A percentile compares a stretch with the other conserved stretches of the same genome.
Conservation (phyloP, 192 early-diverging fungal genomes). For the Coemansia furcata region DNA sequence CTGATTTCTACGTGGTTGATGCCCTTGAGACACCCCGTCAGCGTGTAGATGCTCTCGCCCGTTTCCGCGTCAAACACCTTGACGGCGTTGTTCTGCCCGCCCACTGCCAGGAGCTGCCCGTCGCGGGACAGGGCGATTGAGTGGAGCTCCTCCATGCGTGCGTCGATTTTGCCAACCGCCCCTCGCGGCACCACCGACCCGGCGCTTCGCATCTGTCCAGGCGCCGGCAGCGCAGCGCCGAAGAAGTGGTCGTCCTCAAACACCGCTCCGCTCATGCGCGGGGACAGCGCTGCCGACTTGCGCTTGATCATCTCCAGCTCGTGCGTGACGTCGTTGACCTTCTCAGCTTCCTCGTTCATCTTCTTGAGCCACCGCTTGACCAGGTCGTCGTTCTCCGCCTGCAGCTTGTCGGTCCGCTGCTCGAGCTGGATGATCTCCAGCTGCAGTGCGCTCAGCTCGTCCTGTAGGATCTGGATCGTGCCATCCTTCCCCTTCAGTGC, state of each 20-base stretch:
- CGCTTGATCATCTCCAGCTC: conserved; percentile 76
- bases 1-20: conserved; percentile 73
- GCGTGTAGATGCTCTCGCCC: conserved; percentile 57
- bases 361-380: conserved; percentile 90
- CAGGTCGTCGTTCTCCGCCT: conserved; percentile 81
- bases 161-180: conserved; percentile 46
- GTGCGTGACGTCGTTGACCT: conserved; percentile 90
- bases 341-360: conserved; percentile 84
- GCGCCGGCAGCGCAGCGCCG: conserved; percentile 18
- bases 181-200: conserved; percentile 33
- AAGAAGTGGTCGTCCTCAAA: conserved; percentile 45
- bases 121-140: conserved; percentile 69
- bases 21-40: conserved; percentile 81
- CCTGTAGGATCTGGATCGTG: conserved; percentile 91
- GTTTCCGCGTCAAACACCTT: conserved; percentile 76
- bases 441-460: conserved; percentile 87
- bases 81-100: conserved; percentile 78
- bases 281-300: conserved; percentile 40
- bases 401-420: conserved; percentile 63
- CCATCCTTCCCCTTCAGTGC: conserved; percentile 83
- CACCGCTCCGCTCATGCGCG: conserved; percentile 18
- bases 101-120: conserved; percentile 73
- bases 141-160: conserved; percentile 69
- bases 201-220: conserved; percentile 12
- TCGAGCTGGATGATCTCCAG: conserved; percentile 83